Base-by-base conservation (phyloP, 2,329 filamentous ascomycete species). In the Cladosporium sphaerospermum region DNA sequence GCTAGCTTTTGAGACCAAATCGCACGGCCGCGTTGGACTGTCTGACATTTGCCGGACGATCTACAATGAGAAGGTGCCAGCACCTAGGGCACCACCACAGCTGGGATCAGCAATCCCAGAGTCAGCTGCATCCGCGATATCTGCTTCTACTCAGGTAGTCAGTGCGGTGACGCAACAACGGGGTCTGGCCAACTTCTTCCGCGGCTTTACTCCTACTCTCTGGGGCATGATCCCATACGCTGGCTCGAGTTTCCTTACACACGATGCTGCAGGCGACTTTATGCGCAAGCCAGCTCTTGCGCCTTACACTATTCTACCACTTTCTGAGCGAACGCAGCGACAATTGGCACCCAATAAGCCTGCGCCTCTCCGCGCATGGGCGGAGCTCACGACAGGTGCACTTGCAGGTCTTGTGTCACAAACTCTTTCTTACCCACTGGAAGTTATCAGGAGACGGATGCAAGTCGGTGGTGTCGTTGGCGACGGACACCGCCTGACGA, bases 181-280 rank as follows among this genome's bases (percentile, higher is more conserved):
- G 9, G 92, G 92, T 3, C 68, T 97, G 1, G 72, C 82, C 53
- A 99, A 99, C 70, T 99, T 99, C 69, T 99, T 96, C 72, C 84
- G 93, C 45, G 93, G 93, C 46, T 99, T 99, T 69, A 82, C 84
- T 0, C 88, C 92, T 0, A 97, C 93, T 0, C 71, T 99, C 4
- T 77, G 95, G 56, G 93, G 93, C 62, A 99, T 99, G 92, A 75
- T 99, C 1, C 93, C 93, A 0, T 99, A 99, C 66, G 93, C 93
- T 1, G 93, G 93, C 62, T 85, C 95, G 65, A 96, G 90, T 1
- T 99, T 99, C 73, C 79, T 99, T 39, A 95, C 89, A 0, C 93
- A 99, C 73, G 93, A 99, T 69, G 89, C 88, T 4, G 82, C 86
- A 39, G 88, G 89, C 56, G 93, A 99, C 69, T 65, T 93, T 44